Conservation (phyloP, 257 asterid species). For the Verbascum thapsus region DNA sequence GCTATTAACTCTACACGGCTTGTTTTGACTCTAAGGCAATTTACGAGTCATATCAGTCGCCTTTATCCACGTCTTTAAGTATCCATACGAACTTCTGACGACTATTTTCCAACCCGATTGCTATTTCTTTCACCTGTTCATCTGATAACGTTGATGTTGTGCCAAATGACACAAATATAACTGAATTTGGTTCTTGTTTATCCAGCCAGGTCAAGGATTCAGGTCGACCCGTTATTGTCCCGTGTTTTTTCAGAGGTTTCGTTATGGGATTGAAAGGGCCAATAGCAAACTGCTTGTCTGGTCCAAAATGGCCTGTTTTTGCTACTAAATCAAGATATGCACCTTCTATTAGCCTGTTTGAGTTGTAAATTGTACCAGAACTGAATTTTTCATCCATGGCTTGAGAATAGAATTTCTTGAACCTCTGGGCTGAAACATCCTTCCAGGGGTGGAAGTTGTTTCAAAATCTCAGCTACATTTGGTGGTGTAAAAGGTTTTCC, state of each 20-base stretch:
- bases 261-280: constrained; percentile 43
- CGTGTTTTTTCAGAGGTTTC: not conserved
- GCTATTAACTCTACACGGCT: too few species aligned
- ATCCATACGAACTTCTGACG: constrained; percentile 48
- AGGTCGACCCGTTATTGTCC: not conserved
- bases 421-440: constrained; percentile 31
- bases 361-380: constrained; percentile 40
- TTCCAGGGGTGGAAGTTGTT: not conserved
- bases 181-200: constrained; percentile 34
- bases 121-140: constrained; percentile 40
- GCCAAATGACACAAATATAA: constrained; percentile 51
- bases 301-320: constrained; percentile 24
- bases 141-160: constrained; percentile 36
- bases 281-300: constrained; percentile 28
- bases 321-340: constrained; percentile 39
- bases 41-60: too few species aligned
- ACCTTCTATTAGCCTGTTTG: constrained; percentile 41
- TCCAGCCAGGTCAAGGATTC: constrained; percentile 54
- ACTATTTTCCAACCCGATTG: constrained; percentile 47
- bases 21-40: too few species aligned
- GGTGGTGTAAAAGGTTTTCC: too few species aligned
- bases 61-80: constrained; percentile 54
- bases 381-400: not conserved
- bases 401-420: constrained; percentile 10
- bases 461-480: too few species aligned